Base-by-base conservation (phyloP, 805 yeast species). In the Teunomyces kruisii region DNA sequence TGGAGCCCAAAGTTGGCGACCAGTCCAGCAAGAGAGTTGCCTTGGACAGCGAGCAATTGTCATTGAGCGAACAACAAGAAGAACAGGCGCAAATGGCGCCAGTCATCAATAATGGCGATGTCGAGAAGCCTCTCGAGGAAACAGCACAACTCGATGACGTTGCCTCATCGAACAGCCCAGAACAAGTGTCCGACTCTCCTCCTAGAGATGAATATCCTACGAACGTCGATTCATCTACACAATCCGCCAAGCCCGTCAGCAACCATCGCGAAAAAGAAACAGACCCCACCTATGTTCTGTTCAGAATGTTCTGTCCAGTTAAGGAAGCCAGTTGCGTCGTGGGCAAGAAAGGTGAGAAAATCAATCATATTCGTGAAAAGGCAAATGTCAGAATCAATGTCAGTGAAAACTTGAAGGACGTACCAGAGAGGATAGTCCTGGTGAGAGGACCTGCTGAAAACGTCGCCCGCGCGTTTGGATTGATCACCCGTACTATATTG, bases 381-480 rank as follows among this genome's bases (percentile, higher is more conserved):
- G 81, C 92, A 2, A 73, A 73, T 44, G 84, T 87, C 6, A 73
- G 85, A 51, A 75, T 88, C 36, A 80, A 81, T 54, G 88, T 86
- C 10, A 80, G 87, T 54, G 92, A 86, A 44, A 86, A 87, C 59
- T 68, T 83, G 42, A 76, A 79, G 53, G 86, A 83, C 19, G 79
- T 83, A 5, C 84, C 86, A 1, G 95, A 86, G 57, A 73, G 96
- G 50, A 83, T 88, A 27, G 75, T 88, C 19, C 77, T 81, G 49
- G 84, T 88, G 3, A 72, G 84, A 48, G 96, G 96, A 0, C 69
- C 86, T 0, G 78, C 90, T 2, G 91, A 86, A 52, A 75, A 81
- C 52, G 92, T 86, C 6, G 91, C 96, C 10, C 81, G 82, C 59
- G 92, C 94, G 0, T 85, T 84, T 63, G 94, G 94, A 0, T 66